Evolutionary conservation across 2,329 filamentous ascomycete genomes (phyloP).

Genomic region (Fonsecaea monophora): DNA sequence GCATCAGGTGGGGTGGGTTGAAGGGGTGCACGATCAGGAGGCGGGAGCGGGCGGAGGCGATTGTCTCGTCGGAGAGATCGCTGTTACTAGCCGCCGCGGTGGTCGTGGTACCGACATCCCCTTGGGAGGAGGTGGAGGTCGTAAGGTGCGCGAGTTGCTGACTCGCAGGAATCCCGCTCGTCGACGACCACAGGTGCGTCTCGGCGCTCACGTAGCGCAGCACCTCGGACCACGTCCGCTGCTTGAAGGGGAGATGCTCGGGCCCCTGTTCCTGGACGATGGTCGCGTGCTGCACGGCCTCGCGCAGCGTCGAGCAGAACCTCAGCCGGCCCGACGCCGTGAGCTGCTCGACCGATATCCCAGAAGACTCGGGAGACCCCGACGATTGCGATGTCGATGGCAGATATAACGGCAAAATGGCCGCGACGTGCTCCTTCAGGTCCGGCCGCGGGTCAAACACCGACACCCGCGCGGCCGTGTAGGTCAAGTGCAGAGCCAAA

Average conservation of each 20-base stretch:
- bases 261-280: slow-evolving; percentile 68
- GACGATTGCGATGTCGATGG: slow-evolving; percentile 14
- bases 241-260: slow-evolving; percentile 61
- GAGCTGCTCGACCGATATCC: slow-evolving; percentile 36
- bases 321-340: slow-evolving; percentile 43
- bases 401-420: slow-evolving; percentile 54
- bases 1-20: slow-evolving; percentile 69
- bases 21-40: slow-evolving; percentile 66
- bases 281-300: slow-evolving; percentile 55
- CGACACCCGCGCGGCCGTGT: slow-evolving; percentile 50
- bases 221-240: slow-evolving; percentile 59
- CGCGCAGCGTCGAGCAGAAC: slow-evolving; percentile 44
- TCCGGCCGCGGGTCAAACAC: slow-evolving; percentile 61
- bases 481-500: slow-evolving; percentile 59
- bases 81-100: neutral
- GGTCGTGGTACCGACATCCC: no score
- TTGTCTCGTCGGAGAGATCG: neutral
- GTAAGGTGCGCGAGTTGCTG: slow-evolving; percentile 50
- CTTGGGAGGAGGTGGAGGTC: no score
- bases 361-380: neutral
- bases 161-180: slow-evolving; percentile 64
- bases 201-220: slow-evolving; percentile 49
- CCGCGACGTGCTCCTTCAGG: slow-evolving; percentile 52
- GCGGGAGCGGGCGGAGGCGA: slow-evolving; percentile 38
- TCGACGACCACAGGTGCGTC: slow-evolving; percentile 64